Evolutionary conservation across 164 flowering plant species (phyloP), one percentile per base, ranked within the genome.

Genomic region (Tetrastigma voinierianum): DNA sequence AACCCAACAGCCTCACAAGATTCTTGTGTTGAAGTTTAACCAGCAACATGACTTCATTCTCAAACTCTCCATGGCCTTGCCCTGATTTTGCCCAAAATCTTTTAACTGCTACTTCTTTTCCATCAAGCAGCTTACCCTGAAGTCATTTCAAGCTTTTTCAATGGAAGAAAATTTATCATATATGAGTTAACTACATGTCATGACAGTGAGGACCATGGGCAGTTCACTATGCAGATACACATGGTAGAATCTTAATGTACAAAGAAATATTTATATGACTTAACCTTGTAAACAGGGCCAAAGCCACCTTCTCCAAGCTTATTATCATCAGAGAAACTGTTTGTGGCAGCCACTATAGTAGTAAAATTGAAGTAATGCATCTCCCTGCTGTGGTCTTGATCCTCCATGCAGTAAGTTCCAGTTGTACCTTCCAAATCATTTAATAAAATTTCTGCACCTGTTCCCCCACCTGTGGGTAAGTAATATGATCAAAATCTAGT

Each of bases 1-100:
- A 81, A 20, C 87, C 87, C 54, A 84, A 54, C n/a, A 84, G 81
- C 73, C 75, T 79, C 2, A 83, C 87, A 19, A 83, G 78, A 68
- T 81, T 81, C 19, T 73, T 76, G 60, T 84, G 87, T 46, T 84
- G 88, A 57, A 84, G 76, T 19, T 75, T 84, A 14, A 73, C 76
- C 3, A 84, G 74, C 16, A 84, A 56, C 17, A 57, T 68, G 2
- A 78, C 73, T 67, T 84, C 87, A 74, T 77, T 83, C 61, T 64
- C 70, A 64, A 80, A 84, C 63, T 80, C 85, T 49, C 74, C 57
- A 5, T 61, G 20, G 0, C 88, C 88, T 63, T 84, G 88, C 1
- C 64, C 62, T 0, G 88, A 82, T 21, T 40, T 66, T 45, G 13
- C 24, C 1, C 81, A 75, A 2, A 80, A 80, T 61, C 82, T 80